Conservation (phyloP, 108 stramenopile species). For the Epithemia pelagica region DNA sequence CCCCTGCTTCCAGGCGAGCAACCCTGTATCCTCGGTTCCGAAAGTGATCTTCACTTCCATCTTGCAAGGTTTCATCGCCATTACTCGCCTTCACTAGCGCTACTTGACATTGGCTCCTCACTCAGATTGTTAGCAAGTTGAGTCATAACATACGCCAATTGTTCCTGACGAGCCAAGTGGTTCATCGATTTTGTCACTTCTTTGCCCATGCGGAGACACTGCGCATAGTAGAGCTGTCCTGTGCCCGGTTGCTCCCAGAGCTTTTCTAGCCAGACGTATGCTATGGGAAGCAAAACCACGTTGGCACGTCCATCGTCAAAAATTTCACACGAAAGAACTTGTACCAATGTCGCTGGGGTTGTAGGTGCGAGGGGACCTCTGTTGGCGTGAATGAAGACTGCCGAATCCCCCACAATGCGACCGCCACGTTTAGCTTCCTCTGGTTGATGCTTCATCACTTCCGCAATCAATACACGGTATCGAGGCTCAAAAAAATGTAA, state of each 20-base stretch:
- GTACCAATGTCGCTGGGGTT: slow-evolving; percentile 37
- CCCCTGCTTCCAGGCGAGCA: too few species aligned
- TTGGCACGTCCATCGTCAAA: slow-evolving; percentile 42
- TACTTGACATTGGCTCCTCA: neutral
- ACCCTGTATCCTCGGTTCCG: too few species aligned
- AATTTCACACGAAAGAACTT: slow-evolving; percentile 34
- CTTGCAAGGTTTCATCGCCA: too few species aligned
- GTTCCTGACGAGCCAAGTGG: slow-evolving; percentile 5
- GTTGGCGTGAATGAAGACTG: slow-evolving; percentile 52
- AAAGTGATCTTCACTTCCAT: too few species aligned
- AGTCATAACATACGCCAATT: slow-evolving; percentile 5
- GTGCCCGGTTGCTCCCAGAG: slow-evolving; percentile 34
- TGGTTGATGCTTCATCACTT: slow-evolving; percentile 40
- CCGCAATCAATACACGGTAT: slow-evolving; percentile 41
- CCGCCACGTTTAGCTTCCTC: slow-evolving; percentile 34
- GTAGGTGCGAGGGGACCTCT: slow-evolving; percentile 18
- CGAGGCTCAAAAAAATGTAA: slow-evolving; percentile 54
- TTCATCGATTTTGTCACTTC: slow-evolving; percentile 11
- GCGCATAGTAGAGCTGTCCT: slow-evolving; percentile 39
- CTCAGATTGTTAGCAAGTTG: neutral
- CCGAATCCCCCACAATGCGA: slow-evolving; percentile 15
- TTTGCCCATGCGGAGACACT: slow-evolving; percentile 38
- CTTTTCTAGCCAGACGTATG: slow-evolving; percentile 45
- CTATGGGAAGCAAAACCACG: slow-evolving; percentile 33
- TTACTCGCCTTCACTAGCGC: neutral